Percentiles rank a stretch among this genome's conserved stretches.
Conservation (phyloP, 768 basidiomycete species). For the Antrodiella citrinella region DNA sequence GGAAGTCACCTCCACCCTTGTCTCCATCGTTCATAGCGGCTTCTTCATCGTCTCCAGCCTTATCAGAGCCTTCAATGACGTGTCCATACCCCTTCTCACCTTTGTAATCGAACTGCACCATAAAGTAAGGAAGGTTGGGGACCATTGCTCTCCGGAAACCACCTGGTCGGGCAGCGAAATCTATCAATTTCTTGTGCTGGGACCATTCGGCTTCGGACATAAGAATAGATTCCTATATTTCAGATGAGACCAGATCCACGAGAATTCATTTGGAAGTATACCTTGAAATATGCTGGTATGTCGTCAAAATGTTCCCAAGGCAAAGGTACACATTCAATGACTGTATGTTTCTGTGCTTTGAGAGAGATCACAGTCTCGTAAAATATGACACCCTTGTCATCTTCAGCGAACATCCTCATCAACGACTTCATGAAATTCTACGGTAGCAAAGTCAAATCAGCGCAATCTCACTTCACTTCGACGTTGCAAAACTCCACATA, state of each 20-base stretch:
- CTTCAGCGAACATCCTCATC: conserved; percentile 89
- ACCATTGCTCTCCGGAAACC: conserved; percentile 96
- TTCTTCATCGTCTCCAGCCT: conserved; percentile 52
- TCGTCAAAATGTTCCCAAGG: conserved; percentile 84
- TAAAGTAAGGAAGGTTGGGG: conserved; percentile 95
- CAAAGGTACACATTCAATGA: conserved; percentile 89
- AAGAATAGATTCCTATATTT: conserved; percentile 77
- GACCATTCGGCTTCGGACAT: conserved; percentile 96
- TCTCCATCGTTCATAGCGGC: conserved; percentile 75
- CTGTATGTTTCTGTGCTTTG: conserved; percentile 85
- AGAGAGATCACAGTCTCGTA: conserved; percentile 88
- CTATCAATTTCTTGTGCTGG: conserved; percentile 94
- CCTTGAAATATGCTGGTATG: conserved; percentile 91
- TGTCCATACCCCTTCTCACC: conserved; percentile 98
- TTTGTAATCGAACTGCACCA: conserved; percentile 97
- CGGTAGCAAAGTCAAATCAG: not conserved
- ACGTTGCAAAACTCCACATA: too few relatives aligned
- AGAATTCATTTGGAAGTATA: too few relatives aligned
- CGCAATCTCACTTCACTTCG: too few relatives aligned
- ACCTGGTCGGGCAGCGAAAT: conserved; percentile 83
- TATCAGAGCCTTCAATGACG: conserved; percentile 87
- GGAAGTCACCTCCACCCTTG: conserved; percentile 88
- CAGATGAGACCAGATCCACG: too few relatives aligned
- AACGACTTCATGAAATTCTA: conserved; percentile 86
- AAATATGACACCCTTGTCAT: conserved; percentile 92